Evolutionary conservation across 169 alveolate species (phyloP), one percentile per base, ranked within the genome.

Genomic region (Eimeria tenella): DNA sequence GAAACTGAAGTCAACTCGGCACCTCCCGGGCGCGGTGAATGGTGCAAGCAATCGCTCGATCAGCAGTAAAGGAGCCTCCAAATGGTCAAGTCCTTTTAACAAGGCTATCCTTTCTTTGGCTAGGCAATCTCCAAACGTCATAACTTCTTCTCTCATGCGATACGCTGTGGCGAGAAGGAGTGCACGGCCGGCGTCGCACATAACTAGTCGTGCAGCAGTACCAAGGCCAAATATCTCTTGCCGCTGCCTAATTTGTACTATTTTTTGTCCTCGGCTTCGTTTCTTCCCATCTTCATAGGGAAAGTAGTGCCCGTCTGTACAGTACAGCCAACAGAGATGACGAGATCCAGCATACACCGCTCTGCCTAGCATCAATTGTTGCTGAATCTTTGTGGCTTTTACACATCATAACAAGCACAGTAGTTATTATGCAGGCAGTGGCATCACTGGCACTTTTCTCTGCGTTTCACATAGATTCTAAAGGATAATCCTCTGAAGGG

Each of bases 241-340:
- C 5, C 79, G 58, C 63, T 84, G 91, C 81, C 79, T 58, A 53
- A 84, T 62, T 31, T 84, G 91, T 42, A 84, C 86, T 75, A 75
- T 75, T 53, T 56, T 81, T 25, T 81, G 89, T 53, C 89, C 91
- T 84, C 81, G 58, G 81, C 81, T 84, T 42, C 91, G 19, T 55
- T 84, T 84, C 63, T 84, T 84, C 65, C 91, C 91, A 58, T 84
- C 91, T 60, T 84, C 91, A 49, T 84, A 84, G 15, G 91, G 91
- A 31, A 53, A 84, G 65, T 84, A 84, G 52, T 84, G 91, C 25
- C 91, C 91, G 21, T 84, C 91, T 84, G 86, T 63, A 6, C 86
- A 31, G 11, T 50, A 50, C 15, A 9, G 17, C 9, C 50, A 19
- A 8, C 11, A 19, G 86, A 19, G 62, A 10, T n/a, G 53, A 49